Conservation (phyloP, 164 flowering plant genomes). For the Echeveria elegans region DNA sequence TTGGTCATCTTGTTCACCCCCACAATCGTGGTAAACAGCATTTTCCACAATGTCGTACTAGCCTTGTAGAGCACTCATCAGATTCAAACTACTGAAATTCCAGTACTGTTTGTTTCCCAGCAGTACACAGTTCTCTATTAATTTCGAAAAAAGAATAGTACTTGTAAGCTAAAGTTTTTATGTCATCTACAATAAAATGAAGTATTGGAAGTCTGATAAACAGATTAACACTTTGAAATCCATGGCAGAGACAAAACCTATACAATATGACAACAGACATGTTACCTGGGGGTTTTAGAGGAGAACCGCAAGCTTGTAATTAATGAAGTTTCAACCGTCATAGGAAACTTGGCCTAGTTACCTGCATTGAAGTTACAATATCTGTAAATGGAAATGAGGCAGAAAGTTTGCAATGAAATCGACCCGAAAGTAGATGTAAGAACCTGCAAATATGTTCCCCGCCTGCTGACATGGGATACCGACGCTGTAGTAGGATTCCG, state of each 20-base stretch:
- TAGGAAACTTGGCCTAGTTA: neutral
- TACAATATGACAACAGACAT: slow-evolving; percentile 2
- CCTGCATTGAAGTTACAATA: neutral
- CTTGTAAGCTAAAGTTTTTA: neutral
- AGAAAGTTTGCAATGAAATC: neutral
- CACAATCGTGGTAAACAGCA: too few relatives aligned
- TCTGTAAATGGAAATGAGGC: neutral
- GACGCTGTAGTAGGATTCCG: neutral
- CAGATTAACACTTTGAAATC: neutral
- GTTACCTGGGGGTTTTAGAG: neutral
- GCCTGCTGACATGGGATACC: neutral
- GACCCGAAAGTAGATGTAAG: neutral
- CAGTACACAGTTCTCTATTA: neutral
- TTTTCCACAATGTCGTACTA: neutral
- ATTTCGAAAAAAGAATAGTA: neutral
- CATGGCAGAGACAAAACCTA: neutral
- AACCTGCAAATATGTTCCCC: neutral
- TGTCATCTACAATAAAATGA: neutral
- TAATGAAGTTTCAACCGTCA: neutral
- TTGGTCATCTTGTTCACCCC: too few relatives aligned
- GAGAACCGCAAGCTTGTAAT: neutral
- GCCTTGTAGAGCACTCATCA: neutral
- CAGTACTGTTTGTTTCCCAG: neutral
- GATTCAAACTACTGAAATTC: neutral
- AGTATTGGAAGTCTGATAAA: neutral